phyloP scores from a whole-genome alignment of 805 yeast species.

The Candida incommunis region DNA sequence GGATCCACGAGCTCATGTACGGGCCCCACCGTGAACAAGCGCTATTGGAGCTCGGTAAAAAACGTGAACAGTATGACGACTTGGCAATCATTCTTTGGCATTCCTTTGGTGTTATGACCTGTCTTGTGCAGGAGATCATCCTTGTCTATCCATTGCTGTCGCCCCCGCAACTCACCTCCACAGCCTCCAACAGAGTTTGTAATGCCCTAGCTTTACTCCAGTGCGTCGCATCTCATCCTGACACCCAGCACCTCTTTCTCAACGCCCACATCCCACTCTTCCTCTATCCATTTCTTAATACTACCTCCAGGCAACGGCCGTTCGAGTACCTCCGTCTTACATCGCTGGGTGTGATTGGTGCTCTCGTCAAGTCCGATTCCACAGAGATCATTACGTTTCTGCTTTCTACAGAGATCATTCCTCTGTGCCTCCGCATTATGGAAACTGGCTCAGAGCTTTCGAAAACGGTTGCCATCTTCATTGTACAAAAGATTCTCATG shows the following conservation, averaged over 20 bases:
- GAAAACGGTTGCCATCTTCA: conserved; percentile 93
- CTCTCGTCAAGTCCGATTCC: conserved; percentile 88
- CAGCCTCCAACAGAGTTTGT: conserved; percentile 87
- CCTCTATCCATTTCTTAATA: conserved; percentile 83
- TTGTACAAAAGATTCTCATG: conserved; percentile 79
- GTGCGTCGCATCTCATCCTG: conserved; percentile 92
- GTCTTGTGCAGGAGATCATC: conserved; percentile 75
- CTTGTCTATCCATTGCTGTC: conserved; percentile 79
- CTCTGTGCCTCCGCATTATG: conserved; percentile 87
- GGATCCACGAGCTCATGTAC: conserved; percentile 81
- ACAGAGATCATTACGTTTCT: conserved; percentile 87
- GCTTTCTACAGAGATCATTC: conserved; percentile 91
- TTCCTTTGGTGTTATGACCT: conserved; percentile 92
- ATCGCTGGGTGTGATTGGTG: conserved; percentile 92
- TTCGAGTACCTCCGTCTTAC: conserved; percentile 90
- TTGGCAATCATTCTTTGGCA: conserved; percentile 89
- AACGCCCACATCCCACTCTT: conserved; percentile 88
- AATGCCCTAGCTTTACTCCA: conserved; percentile 89
- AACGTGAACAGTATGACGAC: conserved; percentile 89
- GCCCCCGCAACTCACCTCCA: conserved; percentile 73
- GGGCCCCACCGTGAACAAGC: conserved; percentile 93
- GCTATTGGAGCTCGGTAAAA: conserved; percentile 78
- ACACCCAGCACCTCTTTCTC: conserved; percentile 71
- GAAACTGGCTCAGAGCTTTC: conserved; percentile 87
- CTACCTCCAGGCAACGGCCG: conserved; percentile 81